These are phyloP conservation scores for Didymellaceae sp. DNA, from an alignment of 2,329 filamentous ascomycete genomes.

Conservation along the genomic window DNA sequence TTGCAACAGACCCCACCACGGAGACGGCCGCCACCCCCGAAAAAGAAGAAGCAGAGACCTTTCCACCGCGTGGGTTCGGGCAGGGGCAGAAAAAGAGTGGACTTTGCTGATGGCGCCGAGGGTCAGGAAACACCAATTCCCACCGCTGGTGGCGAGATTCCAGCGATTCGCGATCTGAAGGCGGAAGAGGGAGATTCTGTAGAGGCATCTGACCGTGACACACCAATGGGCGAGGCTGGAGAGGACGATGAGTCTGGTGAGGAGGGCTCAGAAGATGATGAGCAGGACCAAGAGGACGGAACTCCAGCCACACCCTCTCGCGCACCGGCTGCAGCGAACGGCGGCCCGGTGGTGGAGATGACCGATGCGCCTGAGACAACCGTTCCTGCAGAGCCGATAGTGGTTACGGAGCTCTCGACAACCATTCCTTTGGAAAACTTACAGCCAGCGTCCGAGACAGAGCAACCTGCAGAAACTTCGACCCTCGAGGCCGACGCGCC, in stretches of 20 bases:
- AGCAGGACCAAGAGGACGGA: conserved; percentile 56
- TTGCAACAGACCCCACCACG: conserved; percentile 58
- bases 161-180: conserved; percentile 38
- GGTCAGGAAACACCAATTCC: conserved; percentile 38
- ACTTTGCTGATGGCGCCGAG: conserved; percentile 59
- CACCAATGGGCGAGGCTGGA: conserved; percentile 54
- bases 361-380: conserved; percentile 12
- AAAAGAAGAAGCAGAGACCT: conserved; percentile 79
- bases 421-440: conserved; percentile 14
- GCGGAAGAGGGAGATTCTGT: conserved; percentile 49
- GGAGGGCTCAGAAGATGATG: conserved; percentile 54
- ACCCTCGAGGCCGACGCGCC: conserved; percentile 11
- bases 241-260: conserved; percentile 55
- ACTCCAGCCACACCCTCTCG: conserved; percentile 49
- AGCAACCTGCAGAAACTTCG: conserved; percentile 1
- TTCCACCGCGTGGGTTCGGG: conserved; percentile 74
- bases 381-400: conserved; percentile 6
- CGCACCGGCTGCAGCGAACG: conserved; percentile 20
- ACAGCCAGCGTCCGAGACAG: conserved; percentile 9
- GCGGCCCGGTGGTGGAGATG: conserved; percentile 21
- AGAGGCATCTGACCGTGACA: conserved; percentile 47
- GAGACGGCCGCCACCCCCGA: conserved; percentile 75
- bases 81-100: conserved; percentile 77
- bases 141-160: conserved; percentile 29
- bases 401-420: conserved; percentile 9